A percentile compares a stretch with the other conserved stretches of the same genome.
Conservation (phyloP, 805 yeast species). For the Tetrapisispora iriomotensis region DNA sequence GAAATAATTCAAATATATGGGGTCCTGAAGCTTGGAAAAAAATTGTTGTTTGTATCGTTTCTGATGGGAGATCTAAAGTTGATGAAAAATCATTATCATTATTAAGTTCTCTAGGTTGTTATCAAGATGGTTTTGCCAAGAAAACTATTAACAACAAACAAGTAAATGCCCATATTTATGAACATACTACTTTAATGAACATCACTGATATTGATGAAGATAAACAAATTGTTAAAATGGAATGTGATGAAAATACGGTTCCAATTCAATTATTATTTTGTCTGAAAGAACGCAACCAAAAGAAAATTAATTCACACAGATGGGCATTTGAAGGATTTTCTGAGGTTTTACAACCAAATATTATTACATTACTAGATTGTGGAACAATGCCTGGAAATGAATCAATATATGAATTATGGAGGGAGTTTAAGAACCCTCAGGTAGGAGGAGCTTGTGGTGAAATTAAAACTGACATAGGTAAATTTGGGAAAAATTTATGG, state of each 20-base stretch:
- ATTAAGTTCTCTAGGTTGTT: slow-evolving; percentile 78
- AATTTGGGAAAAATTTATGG: slow-evolving; percentile 40
- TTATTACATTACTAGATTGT: slow-evolving; percentile 79
- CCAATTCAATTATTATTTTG: slow-evolving; percentile 89
- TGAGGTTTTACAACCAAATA: slow-evolving; percentile 68
- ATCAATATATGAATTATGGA: slow-evolving; percentile 85
- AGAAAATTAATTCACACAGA: slow-evolving; percentile 89
- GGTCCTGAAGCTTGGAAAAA: slow-evolving; percentile 93
- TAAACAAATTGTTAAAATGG: slow-evolving; percentile 47
- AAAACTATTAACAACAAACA: slow-evolving; percentile 73
- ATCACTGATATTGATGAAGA: slow-evolving; percentile 51
- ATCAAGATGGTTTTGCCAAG: slow-evolving; percentile 93
- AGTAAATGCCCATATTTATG: slow-evolving; percentile 83
- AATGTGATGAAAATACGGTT: slow-evolving; percentile 38
- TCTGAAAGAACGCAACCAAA: slow-evolving; percentile 77
- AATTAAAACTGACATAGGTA: slow-evolving; percentile 77
- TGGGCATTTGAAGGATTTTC: slow-evolving; percentile 96
- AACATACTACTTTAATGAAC: slow-evolving; percentile 87
- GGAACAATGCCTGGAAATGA: slow-evolving; percentile 87
- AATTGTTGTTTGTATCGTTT: slow-evolving; percentile 77
- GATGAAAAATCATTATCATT: slow-evolving; percentile 70
- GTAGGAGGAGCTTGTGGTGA: slow-evolving; percentile 99
- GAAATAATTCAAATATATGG: slow-evolving; percentile 67
- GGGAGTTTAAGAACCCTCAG: slow-evolving; percentile 61
- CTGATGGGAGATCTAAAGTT: slow-evolving; percentile 85